Conservation (phyloP, 1,284 basidiomycete species). For the Cutaneotrichosporon cutaneum region DNA sequence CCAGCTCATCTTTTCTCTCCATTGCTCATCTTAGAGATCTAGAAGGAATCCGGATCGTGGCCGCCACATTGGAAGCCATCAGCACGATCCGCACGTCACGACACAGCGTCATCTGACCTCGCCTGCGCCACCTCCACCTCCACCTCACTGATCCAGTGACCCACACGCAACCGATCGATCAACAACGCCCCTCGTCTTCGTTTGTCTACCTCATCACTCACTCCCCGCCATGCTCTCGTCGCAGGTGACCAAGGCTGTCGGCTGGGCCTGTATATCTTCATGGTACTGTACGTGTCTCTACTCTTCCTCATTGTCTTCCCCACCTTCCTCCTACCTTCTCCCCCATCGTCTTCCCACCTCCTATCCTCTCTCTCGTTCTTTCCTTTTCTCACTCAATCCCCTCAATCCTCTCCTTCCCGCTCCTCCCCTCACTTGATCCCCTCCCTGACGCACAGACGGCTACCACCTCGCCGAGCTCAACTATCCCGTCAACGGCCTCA, state of each 20-base stretch:
- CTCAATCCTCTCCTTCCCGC: no score
- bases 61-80: no score
- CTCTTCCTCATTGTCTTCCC: background rate
- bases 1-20: no score
- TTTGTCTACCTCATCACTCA: background rate
- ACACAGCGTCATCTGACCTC: no score
- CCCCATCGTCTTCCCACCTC: background rate
- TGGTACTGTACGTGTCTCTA: constrained; percentile 44
- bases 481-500: constrained; percentile 75
- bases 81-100: no score
- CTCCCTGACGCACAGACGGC: constrained; percentile 41
- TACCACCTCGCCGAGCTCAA: constrained; percentile 81
- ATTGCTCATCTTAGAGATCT: no score
- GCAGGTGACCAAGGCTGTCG: constrained; percentile 9
- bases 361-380: background rate
- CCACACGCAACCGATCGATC: no score
- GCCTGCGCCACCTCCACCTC: no score
- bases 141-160: no score
- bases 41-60: no score
- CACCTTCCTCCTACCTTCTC: background rate
- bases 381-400: background rate
- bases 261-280: constrained; percentile 44
- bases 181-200: background rate
- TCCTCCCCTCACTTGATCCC: background rate
- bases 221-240: background rate